A percentile compares a stretch with the other conserved stretches of the same genome.
phyloP scores from a whole-genome alignment of 768 basidiomycete genomes.

The Lentinula lateritia region DNA sequence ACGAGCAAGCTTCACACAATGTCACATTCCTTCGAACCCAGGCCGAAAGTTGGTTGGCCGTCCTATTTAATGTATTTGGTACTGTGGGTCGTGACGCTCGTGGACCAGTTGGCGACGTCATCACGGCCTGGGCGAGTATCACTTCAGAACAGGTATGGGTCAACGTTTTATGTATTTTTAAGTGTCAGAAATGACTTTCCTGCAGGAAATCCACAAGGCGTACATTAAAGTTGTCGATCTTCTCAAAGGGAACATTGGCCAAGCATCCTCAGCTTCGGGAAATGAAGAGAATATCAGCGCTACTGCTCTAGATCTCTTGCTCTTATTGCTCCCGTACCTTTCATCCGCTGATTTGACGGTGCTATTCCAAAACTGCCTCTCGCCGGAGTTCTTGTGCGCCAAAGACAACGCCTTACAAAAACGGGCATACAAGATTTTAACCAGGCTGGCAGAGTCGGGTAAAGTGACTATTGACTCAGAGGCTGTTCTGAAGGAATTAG shows the following conservation, averaged over 20 bases:
- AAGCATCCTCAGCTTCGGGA: slow-evolving; percentile 26
- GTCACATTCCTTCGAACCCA: slow-evolving; percentile 69
- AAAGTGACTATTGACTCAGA: slow-evolving; percentile 55
- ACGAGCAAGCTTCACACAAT: slow-evolving; percentile 59
- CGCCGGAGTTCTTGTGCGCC: slow-evolving; percentile 61
- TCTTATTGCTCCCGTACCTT: slow-evolving; percentile 77
- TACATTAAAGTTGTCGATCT: slow-evolving; percentile 73
- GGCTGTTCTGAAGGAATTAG: slow-evolving; percentile 56
- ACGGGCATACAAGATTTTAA: slow-evolving; percentile 86
- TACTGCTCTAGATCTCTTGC: slow-evolving; percentile 78
- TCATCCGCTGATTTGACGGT: slow-evolving; percentile 52
- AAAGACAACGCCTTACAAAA: slow-evolving; percentile 91
- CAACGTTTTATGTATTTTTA: not conserved
- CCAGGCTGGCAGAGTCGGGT: slow-evolving; percentile 62
- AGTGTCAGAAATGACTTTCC: not conserved
- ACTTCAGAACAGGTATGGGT: slow-evolving; percentile 59
- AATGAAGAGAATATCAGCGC: slow-evolving; percentile 43
- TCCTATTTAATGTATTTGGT: slow-evolving; percentile 95
- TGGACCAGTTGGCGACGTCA: slow-evolving; percentile 81
- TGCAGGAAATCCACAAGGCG: slow-evolving; percentile 71
- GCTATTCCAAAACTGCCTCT: slow-evolving; percentile 68
- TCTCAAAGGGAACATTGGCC: slow-evolving; percentile 58
- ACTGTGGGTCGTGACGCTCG: slow-evolving; percentile 71
- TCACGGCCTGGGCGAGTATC: slow-evolving; percentile 81
- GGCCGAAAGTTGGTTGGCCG: slow-evolving; percentile 89